Base-by-base conservation (phyloP, 192 early-diverging fungal genomes). In the Entrophospora sp. region DNA sequence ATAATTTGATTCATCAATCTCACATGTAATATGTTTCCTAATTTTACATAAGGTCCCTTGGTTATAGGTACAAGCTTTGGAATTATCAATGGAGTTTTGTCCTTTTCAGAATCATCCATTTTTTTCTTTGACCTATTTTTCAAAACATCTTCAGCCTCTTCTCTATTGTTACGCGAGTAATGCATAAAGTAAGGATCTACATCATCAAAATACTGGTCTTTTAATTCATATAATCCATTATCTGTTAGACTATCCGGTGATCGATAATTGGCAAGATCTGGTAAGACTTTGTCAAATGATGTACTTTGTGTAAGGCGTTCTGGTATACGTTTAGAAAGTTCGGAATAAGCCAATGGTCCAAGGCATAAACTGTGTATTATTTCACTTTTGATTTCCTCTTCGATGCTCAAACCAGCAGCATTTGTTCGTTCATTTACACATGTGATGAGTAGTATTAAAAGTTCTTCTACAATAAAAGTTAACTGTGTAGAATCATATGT, bases 151-250 rank as follows among this genome's bases (percentile, higher is more conserved):
- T 96, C 96, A 0, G 91, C 82, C 59, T 94, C 92, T 61, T 91
- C 93, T 10, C 94, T 83, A 74, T 95, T 90, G 67, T 95, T 94
- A 16, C 90, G 83, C 24, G 87, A 84, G 75, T 93, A 97, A 71
- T 97, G 94, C 65, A 87, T 89, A 74, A 95, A 99, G 77, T 92
- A 98, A 1, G 92, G 89, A 64, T 99, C 91, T 10, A 95, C 91
- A 34, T 94, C 86, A 56, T 82, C 85, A 73, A 87, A 90, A 63
- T 77, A 87, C 67, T 92, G 85, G 18, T 90, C 86, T 48, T 92
- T 89, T 30, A 99, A 83, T 70, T 90, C 88, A 73, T 99, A 99
- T 22, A 81, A 69, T 1, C 97, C 97, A 77, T 84, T 80, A 66
- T 98, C 94, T 53, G 83, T 77, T 8, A 85, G 75, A 27, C 86